Evolutionary conservation across 495 filamentous ascomycete species (phyloP).

Genomic region (Parathielavia hyrcaniae): DNA sequence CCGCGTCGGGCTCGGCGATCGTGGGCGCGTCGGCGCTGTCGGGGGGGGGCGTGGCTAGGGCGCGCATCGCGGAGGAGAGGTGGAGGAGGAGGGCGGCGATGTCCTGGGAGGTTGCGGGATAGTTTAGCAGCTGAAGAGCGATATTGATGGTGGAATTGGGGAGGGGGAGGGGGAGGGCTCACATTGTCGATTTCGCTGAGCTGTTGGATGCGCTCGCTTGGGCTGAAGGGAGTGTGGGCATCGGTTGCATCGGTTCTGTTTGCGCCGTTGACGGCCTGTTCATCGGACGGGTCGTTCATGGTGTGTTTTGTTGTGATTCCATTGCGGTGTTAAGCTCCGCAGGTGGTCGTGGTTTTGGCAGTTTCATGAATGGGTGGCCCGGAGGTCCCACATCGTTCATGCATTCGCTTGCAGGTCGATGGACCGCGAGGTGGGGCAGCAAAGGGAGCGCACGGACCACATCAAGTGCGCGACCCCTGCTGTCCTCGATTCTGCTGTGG

Average conservation of each 20-base stretch:
- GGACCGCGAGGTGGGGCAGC: too few relatives aligned
- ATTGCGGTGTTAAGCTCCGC: not conserved
- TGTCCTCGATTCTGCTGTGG: too few relatives aligned
- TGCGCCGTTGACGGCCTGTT: constrained; percentile 1
- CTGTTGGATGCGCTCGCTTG: constrained; percentile 68
- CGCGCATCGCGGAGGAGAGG: constrained; percentile 61
- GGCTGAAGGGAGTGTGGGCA: constrained; percentile 47
- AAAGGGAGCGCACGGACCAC: too few relatives aligned
- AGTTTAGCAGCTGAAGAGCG: not conserved
- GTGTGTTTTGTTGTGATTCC: not conserved
- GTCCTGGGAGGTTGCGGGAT: constrained; percentile 27
- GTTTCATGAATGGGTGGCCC: not conserved
- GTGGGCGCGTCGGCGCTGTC: constrained; percentile 19
- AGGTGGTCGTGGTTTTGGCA: not conserved
- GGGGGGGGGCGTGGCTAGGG: constrained; percentile 51
- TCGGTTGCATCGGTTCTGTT: constrained; percentile 11
- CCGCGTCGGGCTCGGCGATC: constrained; percentile 1
- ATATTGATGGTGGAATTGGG: too few relatives aligned
- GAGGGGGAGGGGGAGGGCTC: not conserved
- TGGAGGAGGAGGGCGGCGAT: constrained; percentile 55
- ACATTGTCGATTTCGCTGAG: constrained; percentile 71
- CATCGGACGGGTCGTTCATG: constrained; percentile 15
- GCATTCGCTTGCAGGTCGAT: too few relatives aligned
- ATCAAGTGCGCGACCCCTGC: too few relatives aligned
- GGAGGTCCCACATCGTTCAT: too few relatives aligned